Evolutionary conservation across 768 basidiomycete genomes (phyloP), one percentile per base, ranked within the genome.

Genomic region (Amanita subjunquillea): DNA sequence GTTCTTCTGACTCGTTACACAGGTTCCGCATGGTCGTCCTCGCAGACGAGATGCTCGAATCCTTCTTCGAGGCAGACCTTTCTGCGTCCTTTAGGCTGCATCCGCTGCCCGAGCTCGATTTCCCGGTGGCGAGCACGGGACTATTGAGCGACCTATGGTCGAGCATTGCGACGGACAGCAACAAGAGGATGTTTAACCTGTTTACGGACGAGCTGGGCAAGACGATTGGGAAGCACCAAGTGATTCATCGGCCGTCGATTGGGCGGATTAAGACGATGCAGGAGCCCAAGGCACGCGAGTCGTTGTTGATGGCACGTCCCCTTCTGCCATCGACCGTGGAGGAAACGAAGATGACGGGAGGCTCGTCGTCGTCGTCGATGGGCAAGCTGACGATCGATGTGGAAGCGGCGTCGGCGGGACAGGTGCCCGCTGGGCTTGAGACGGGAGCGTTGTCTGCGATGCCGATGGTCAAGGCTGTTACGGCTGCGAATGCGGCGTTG

Each of bases 1-100:
- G 43, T 6, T 6, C 48, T 48, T 8, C 25, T 23, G 32, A 39
- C 44, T 54, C 38, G 4, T 6, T 29, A 1, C 34, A 20, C 58
- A 91, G 91, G 6, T 99, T 99, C 82, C 84, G 96, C 6, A 99
- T 98, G 96, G 95, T 98, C 38, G 88, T 99, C 4, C 76, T 99
- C 7, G 94, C 95, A 1, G 96, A 98, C 58, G 94, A 97, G 65
- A 76, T 98, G 25, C 78, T 99, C 23, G 96, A 99, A 64, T 86
- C 88, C 1, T 99, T 99, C 76, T 99, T 97, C 60, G 93, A 92
- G 61, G 80, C 86, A 0, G 96, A 98, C 65, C 72, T 99, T 56
- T 82, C 90, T 0, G 80, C 78, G 1, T 93, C 93, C 2, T 98
- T 96, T 79, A 77, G 81, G 56, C 73, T 96, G 32, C 83, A 87